phyloP scores from a whole-genome alignment of 1,284 basidiomycete species.

The Cryptococcus sp. region DNA sequence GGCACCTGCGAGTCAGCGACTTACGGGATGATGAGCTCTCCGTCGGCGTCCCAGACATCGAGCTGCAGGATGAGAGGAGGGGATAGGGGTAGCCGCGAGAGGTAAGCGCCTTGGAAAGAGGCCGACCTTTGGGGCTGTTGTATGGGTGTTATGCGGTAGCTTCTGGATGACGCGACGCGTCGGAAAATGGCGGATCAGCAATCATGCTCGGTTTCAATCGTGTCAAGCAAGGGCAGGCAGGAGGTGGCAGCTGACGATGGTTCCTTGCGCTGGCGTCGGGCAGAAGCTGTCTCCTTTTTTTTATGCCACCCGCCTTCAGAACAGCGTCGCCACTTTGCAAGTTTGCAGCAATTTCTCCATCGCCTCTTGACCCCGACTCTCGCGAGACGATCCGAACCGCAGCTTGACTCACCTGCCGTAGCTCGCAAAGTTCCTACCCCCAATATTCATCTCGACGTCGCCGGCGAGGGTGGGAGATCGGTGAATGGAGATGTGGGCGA shows the following conservation, averaged over 20 bases:
- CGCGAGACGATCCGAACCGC: neutral
- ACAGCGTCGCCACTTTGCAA: neutral
- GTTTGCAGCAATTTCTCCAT: neutral
- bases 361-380: no score
- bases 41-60: slow-evolving; percentile 59
- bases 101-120: slow-evolving; percentile 67
- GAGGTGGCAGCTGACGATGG: neutral
- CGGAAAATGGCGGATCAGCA: neutral
- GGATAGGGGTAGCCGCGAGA: slow-evolving; percentile 74
- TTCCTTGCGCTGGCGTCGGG: neutral
- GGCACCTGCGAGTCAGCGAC: slow-evolving; percentile 6
- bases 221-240: neutral
- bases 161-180: slow-evolving; percentile 22
- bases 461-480: neutral
- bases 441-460: slow-evolving; percentile 24
- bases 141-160: slow-evolving; percentile 52
- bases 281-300: no score
- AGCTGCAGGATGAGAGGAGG: slow-evolving; percentile 76
- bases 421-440: slow-evolving; percentile 25
- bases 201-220: neutral
- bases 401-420: slow-evolving; percentile 24
- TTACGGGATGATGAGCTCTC: slow-evolving; percentile 51
- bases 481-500: neutral
- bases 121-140: slow-evolving; percentile 75
- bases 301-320: neutral